Evolutionary conservation across 768 basidiomycete genomes (phyloP).

Genomic region (Candolleomyces eurysporus): DNA sequence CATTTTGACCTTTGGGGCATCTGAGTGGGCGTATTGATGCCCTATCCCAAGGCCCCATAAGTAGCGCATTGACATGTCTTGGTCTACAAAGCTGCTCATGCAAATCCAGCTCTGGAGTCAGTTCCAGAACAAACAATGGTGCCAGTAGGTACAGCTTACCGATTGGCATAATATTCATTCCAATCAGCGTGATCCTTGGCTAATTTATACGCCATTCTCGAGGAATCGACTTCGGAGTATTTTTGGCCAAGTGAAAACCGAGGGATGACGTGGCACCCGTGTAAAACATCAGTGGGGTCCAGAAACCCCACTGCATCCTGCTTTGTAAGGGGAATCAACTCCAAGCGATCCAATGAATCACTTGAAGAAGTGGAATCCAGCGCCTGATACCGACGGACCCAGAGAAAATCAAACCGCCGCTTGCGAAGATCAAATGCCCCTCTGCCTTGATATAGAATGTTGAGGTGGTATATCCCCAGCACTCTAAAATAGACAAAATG

Average conservation of each 20-base stretch:
- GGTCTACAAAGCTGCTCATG: background rate
- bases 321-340: slow-evolving; percentile 26
- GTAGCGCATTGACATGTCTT: slow-evolving; percentile 2
- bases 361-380: slow-evolving; percentile 9
- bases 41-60: background rate
- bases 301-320: slow-evolving; percentile 30
- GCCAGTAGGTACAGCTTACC: slow-evolving; percentile 21
- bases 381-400: background rate
- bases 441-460: slow-evolving; percentile 1
- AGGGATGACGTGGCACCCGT: slow-evolving; percentile 32
- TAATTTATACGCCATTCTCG: slow-evolving; percentile 9
- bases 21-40: background rate
- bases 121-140: background rate
- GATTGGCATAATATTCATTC: slow-evolving; percentile 31
- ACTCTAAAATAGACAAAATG: slow-evolving; percentile 22
- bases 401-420: background rate
- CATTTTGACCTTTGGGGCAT: background rate
- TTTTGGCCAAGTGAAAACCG: slow-evolving; percentile 22
- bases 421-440: background rate
- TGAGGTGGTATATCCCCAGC: slow-evolving; percentile 18
- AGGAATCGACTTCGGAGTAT: background rate
- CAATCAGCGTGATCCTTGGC: slow-evolving; percentile 14
- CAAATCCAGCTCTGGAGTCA: background rate
- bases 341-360: slow-evolving; percentile 34
- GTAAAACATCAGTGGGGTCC: slow-evolving; percentile 28